phyloP scores from a whole-genome alignment of 768 basidiomycete genomes.

The Agaricus blazei region DNA sequence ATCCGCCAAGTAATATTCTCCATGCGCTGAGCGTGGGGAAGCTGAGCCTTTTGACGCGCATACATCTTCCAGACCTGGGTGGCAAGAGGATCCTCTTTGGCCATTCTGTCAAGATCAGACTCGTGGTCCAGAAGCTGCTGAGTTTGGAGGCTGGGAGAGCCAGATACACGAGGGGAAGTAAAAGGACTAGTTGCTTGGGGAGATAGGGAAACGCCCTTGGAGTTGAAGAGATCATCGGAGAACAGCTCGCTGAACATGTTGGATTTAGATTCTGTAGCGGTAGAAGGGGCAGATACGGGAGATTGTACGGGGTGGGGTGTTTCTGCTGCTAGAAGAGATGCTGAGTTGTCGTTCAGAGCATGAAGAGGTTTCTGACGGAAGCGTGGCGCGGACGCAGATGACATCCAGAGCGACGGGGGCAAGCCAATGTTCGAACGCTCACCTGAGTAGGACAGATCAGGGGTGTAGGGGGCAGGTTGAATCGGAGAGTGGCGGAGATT shows the following conservation, averaged over 20 bases:
- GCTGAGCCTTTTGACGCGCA: constrained; percentile 78
- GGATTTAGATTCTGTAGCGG: constrained; percentile 51
- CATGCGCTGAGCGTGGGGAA: constrained; percentile 93
- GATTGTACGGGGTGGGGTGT: constrained; percentile 24
- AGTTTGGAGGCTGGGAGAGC: constrained; percentile 63
- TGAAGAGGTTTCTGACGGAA: constrained; percentile 20
- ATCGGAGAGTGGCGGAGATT: constrained; percentile 3
- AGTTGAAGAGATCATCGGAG: constrained; percentile 59
- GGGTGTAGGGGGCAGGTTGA: constrained; percentile 14
- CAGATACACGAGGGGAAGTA: constrained; percentile 60
- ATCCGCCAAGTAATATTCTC: constrained; percentile 98
- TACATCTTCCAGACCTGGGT: constrained; percentile 99
- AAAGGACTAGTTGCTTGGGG: constrained; percentile 47
- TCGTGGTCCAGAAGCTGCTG: constrained; percentile 33
- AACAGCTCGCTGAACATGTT: constrained; percentile 67
- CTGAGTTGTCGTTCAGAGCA: constrained; percentile 28
- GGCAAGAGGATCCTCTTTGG: constrained; percentile 85
- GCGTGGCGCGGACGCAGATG: constrained; percentile 46
- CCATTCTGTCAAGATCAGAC: constrained; percentile 58
- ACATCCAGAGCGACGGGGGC: constrained; percentile 85
- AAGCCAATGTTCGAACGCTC: constrained; percentile 52
- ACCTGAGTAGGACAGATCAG: constrained; percentile 26
- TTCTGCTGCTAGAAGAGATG: constrained; percentile 23
- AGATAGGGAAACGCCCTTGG: constrained; percentile 29
- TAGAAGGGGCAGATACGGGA: constrained; percentile 37